phyloP scores from a whole-genome alignment of 257 asterid species.

The Ballota nigra region DNA sequence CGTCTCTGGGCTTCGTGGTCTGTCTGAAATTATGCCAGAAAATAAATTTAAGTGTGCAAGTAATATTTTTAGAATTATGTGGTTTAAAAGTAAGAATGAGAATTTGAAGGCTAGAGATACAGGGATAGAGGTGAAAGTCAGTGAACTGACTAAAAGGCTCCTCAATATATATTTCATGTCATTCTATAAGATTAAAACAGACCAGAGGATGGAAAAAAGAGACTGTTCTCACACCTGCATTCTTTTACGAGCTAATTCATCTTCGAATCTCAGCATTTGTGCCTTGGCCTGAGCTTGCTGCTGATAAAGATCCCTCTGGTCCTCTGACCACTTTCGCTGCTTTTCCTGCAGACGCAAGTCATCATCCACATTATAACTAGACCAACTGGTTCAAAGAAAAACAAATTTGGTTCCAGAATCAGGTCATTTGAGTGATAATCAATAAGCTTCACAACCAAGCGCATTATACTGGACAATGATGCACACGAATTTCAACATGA shows the following conservation, averaged over 20 bases:
- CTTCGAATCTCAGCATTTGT: constrained; percentile 88
- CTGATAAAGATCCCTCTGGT: constrained; percentile 79
- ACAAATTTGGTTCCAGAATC: constrained; percentile 5
- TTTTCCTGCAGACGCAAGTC: constrained; percentile 58
- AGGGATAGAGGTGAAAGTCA: background rate
- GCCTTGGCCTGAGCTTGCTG: constrained; percentile 92
- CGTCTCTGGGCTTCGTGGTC: constrained; percentile 86
- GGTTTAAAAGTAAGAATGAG: background rate
- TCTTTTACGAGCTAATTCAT: constrained; percentile 88
- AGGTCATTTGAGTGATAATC: background rate
- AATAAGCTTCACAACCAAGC: background rate
- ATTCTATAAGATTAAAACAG: background rate
- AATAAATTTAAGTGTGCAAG: constrained; percentile 15
- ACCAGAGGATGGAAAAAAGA: background rate
- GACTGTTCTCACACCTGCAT: constrained; percentile 61
- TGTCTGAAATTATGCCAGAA: constrained; percentile 47
- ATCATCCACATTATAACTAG: constrained; percentile 2
- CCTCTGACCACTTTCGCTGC: constrained; percentile 84
- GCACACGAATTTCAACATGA: background rate
- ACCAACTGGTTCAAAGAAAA: constrained; percentile 11
- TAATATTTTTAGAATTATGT: constrained; percentile 14
- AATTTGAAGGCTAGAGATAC: constrained; percentile 1
- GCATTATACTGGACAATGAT: background rate
- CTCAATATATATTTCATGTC: background rate
- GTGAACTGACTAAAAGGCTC: background rate